Evolutionary conservation across 495 filamentous ascomycete genomes (phyloP).

Genomic region (Cudoniella acicularis): DNA sequence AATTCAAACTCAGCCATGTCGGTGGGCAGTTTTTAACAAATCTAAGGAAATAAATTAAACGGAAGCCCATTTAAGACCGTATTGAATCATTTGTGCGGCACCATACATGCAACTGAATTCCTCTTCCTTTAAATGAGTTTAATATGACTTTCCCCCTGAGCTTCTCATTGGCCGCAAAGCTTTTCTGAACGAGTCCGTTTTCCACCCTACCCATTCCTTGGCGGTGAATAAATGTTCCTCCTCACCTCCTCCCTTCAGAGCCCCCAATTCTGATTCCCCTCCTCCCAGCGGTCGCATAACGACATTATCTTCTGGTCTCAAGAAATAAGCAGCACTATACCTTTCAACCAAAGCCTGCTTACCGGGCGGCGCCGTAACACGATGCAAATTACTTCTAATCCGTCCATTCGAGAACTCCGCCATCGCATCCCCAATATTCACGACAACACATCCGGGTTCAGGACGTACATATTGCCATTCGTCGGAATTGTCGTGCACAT

Average conservation of each 20-base stretch:
- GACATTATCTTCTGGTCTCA: conserved; percentile 54
- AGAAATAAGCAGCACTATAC: conserved; percentile 59
- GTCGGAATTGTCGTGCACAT: conserved; percentile 3
- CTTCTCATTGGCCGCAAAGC: neutral
- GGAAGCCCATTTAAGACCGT: no score
- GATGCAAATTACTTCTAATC: conserved; percentile 56
- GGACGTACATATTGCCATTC: conserved; percentile 58
- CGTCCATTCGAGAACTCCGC: conserved; percentile 57
- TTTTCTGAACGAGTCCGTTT: neutral
- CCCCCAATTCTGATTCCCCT: conserved; percentile 5
- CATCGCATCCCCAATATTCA: conserved; percentile 62
- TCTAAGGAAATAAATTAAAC: no score
- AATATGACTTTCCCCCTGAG: neutral
- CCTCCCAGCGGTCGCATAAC: conserved; percentile 38
- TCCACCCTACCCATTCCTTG: neutral
- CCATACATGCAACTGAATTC: no score
- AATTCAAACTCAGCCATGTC: no score
- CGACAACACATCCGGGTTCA: conserved; percentile 48
- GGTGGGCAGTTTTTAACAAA: no score
- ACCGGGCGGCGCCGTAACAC: conserved; percentile 53
- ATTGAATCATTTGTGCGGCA: no score
- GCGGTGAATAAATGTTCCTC: neutral
- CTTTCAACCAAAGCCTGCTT: conserved; percentile 43
- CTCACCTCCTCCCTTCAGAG: neutral
- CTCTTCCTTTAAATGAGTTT: no score